Percentiles rank a stretch among this genome's conserved stretches.
Evolutionary conservation across 2,329 filamentous ascomycete genomes (phyloP).

Genomic region (Aspergillus pseudotamarii): DNA sequence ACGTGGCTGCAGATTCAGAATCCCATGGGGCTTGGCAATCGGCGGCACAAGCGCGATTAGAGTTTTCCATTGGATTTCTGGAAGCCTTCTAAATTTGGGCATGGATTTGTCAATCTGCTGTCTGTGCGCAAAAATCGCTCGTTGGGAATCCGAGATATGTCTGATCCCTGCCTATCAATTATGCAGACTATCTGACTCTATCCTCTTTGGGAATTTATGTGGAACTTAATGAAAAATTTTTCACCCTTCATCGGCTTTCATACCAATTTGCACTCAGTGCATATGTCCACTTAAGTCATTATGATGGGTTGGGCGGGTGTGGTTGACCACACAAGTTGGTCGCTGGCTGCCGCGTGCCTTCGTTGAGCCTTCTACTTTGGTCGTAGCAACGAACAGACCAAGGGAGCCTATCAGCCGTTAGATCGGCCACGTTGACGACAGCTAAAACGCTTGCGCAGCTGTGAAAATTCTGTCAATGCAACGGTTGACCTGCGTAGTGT

Average conservation of each 20-base stretch:
- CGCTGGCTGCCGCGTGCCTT: neutral
- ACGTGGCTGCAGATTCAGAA: neutral
- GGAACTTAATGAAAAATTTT: neutral
- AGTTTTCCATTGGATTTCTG: constrained; percentile 21
- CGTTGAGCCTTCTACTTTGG: neutral
- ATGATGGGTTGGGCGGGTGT: neutral
- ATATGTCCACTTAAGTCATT: neutral
- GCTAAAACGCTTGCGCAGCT: neutral
- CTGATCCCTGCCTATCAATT: neutral
- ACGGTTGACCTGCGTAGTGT: neutral
- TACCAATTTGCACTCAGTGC: neutral
- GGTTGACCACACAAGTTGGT: neutral
- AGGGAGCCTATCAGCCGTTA: neutral
- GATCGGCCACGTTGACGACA: neutral
- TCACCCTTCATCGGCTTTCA: neutral
- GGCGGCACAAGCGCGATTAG: constrained; percentile 10
- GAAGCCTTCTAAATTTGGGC: constrained; percentile 27
- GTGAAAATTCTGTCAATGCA: constrained; percentile 9
- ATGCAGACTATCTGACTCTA: neutral
- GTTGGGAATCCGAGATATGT: neutral
- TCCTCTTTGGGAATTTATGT: neutral
- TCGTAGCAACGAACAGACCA: neutral
- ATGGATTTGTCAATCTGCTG: constrained; percentile 1
- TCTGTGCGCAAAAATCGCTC: constrained; percentile 10
- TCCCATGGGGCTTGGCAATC: constrained; percentile 10